phyloP scores from a whole-genome alignment of 805 yeast species.

The Candida xiaguanensis region DNA sequence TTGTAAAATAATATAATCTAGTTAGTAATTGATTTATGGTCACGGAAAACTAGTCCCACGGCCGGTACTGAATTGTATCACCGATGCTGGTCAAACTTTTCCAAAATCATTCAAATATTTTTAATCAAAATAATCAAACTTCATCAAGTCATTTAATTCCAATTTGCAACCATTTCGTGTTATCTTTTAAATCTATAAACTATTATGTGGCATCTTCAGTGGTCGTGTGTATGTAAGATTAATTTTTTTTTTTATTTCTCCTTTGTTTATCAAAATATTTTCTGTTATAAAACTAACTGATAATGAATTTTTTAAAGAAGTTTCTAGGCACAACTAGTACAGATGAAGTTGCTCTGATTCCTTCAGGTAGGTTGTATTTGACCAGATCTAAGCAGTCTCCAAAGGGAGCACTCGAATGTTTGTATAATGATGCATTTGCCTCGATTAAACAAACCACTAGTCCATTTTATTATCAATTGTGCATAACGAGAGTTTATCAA shows the following conservation, averaged over 20 bases:
- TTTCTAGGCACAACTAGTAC: constrained; percentile 54
- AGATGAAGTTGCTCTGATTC: constrained; percentile 63
- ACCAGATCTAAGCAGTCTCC: constrained; percentile 77
- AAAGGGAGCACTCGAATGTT: constrained; percentile 79
- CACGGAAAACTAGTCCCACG: too few species aligned
- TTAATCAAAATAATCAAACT: too few species aligned
- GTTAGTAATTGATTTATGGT: too few species aligned
- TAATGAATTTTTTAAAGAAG: constrained; percentile 71
- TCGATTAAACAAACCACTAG: constrained; percentile 65
- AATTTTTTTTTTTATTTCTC: neutral
- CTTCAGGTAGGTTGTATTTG: constrained; percentile 75
- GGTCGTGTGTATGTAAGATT: neutral
- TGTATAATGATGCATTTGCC: constrained; percentile 77
- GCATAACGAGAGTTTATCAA: constrained; percentile 61
- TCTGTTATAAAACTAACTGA: neutral
- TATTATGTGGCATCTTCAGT: neutral
- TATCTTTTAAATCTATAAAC: neutral
- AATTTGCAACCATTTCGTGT: too few species aligned
- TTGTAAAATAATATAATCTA: too few species aligned
- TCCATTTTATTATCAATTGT: constrained; percentile 65
- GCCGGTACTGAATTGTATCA: too few species aligned
- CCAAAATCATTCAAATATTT: too few species aligned
- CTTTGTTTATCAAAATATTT: neutral
- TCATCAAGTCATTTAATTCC: too few species aligned
- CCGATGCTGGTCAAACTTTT: too few species aligned